A percentile compares a stretch with the other conserved stretches of the same genome.
Conservation (phyloP, 106 monocot species). For the Phalaenopsis equestris region DNA sequence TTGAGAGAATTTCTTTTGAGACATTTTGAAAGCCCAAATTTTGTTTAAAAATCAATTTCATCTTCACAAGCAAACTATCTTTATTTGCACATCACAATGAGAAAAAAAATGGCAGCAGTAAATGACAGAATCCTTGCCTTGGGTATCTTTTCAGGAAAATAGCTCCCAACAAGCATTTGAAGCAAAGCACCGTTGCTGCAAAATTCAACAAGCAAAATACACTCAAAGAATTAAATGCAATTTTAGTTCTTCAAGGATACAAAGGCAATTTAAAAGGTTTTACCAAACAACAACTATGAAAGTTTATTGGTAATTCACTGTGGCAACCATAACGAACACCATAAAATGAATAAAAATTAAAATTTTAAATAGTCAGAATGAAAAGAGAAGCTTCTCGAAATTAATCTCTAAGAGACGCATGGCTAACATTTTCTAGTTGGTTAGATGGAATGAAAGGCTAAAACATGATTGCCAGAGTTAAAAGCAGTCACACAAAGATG, state of each 20-base stretch:
- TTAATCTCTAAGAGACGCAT: background rate
- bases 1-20: background rate
- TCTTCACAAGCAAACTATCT: background rate
- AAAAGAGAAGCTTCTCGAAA: background rate
- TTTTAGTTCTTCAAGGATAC: background rate
- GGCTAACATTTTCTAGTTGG: background rate
- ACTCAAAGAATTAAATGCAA: background rate
- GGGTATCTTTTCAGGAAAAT: slow-evolving; percentile 79
- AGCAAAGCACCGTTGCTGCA: slow-evolving; percentile 92
- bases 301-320: background rate
- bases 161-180: slow-evolving; percentile 85
- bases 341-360: background rate
- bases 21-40: background rate
- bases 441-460: background rate
- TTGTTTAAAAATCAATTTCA: background rate
- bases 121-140: slow-evolving; percentile 35
- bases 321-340: background rate
- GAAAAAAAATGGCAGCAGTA: background rate
- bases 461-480: background rate
- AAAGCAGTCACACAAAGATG: background rate
- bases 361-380: background rate
- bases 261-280: background rate
- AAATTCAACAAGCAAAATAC: background rate
- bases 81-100: background rate
- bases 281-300: background rate